Percentiles rank a stretch among this genome's conserved stretches.
phyloP scores from a whole-genome alignment of 75 land plant species.

The Sequoia sempervirens region DNA sequence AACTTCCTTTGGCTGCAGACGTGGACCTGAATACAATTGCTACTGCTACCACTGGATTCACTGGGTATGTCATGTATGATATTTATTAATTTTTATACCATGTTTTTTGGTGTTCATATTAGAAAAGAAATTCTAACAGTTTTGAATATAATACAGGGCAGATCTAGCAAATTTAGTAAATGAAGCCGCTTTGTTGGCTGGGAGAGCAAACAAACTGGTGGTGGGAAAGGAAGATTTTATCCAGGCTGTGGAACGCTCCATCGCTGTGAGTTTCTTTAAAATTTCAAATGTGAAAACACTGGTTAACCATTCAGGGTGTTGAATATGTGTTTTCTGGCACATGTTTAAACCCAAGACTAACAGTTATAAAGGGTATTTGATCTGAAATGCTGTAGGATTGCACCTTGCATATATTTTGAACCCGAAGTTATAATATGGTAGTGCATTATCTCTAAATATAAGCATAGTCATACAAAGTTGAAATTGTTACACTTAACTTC shows the following conservation, averaged over 20 bases:
- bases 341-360: background rate
- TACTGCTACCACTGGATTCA: slow-evolving; percentile 92
- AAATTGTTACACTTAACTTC: background rate
- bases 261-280: slow-evolving; percentile 57
- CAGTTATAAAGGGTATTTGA: background rate
- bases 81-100: background rate
- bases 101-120: slow-evolving; percentile 12
- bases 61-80: slow-evolving; percentile 59
- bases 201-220: slow-evolving; percentile 70
- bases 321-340: background rate
- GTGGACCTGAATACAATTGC: slow-evolving; percentile 77
- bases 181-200: slow-evolving; percentile 97
- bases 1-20: slow-evolving; percentile 79
- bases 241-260: slow-evolving; percentile 88
- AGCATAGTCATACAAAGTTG: background rate
- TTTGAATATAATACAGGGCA: slow-evolving; percentile 61
- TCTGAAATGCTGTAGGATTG: background rate
- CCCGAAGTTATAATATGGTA: background rate
- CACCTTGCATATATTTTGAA: background rate
- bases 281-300: background rate
- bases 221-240: slow-evolving; percentile 85
- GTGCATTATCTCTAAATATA: background rate
- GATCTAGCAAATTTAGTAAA: slow-evolving; percentile 98
- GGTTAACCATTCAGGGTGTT: background rate
- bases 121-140: background rate